These are phyloP conservation scores for Eucalyptus pauciflora DNA, from an alignment of 345 rosid species.

Conservation along the genomic window DNA sequence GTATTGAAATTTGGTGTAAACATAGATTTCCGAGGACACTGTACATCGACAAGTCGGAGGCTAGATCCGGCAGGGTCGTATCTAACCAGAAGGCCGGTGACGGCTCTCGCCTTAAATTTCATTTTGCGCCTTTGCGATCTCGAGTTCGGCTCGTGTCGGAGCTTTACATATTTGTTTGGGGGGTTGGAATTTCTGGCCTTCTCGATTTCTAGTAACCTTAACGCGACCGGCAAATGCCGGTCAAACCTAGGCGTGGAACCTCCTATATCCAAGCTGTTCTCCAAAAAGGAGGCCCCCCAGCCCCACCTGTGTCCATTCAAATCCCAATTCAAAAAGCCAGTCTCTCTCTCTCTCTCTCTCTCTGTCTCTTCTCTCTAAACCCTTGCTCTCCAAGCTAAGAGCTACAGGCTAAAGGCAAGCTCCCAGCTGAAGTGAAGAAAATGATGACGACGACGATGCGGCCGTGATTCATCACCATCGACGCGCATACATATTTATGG, in stretches of 20 bases:
- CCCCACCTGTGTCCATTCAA: constrained; percentile 28
- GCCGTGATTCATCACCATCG: background rate
- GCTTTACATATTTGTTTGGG: background rate
- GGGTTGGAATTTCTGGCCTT: background rate
- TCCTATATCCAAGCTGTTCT: constrained; percentile 52
- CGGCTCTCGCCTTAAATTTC: too few species aligned
- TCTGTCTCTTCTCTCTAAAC: background rate
- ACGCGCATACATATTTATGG: background rate
- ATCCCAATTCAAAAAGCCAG: background rate
- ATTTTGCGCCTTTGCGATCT: too few species aligned
- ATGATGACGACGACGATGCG: background rate
- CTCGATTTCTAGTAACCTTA: background rate
- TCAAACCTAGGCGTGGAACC: constrained; percentile 32
- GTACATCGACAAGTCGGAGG: background rate
- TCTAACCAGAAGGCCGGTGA: background rate
- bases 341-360: constrained; percentile 3
- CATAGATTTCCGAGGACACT: background rate
- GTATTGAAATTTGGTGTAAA: background rate
- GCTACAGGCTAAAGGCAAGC: background rate
- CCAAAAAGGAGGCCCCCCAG: constrained; percentile 28
- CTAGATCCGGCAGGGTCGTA: background rate
- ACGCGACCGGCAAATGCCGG: constrained; percentile 28
- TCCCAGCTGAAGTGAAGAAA: background rate
- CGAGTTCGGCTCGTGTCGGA: background rate
- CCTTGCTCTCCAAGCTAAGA: background rate